Evolutionary conservation across 306 rosid species (phyloP).

Genomic region (Cicer chorassanicum): DNA sequence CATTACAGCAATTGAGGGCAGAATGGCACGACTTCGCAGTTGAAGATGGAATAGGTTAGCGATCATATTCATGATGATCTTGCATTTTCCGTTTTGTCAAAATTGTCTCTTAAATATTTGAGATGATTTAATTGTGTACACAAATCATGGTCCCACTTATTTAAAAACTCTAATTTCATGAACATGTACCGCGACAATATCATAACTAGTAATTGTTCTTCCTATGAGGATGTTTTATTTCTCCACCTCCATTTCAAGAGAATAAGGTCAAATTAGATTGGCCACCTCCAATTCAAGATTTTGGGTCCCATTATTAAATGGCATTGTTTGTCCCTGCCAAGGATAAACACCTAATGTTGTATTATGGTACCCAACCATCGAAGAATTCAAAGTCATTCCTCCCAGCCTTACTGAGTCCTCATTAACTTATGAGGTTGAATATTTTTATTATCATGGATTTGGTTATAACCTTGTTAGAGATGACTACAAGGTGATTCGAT

Average conservation of each 20-base stretch:
- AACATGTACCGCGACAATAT: neutral
- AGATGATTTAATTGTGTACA: neutral
- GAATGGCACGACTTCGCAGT: no score
- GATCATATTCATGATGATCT: neutral
- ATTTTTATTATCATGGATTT: neutral
- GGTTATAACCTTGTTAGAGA: neutral
- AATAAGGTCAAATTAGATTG: no score
- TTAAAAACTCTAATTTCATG: neutral
- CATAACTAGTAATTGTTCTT: neutral
- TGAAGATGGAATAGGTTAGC: neutral
- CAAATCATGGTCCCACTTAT: neutral
- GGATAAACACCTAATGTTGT: neutral
- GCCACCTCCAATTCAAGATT: no score
- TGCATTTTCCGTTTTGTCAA: neutral
- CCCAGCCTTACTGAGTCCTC: neutral
- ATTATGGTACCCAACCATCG: neutral
- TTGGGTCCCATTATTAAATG: neutral
- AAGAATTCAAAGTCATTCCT: neutral
- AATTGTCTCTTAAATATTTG: neutral
- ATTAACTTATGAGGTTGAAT: neutral
- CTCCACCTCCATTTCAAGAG: neutral
- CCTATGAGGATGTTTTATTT: no score
- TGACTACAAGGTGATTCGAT: neutral
- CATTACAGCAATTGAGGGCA: no score
- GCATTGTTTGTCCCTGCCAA: neutral